Conservation (phyloP, 768 basidiomycete genomes). For the Peribolospora kevripleyi region DNA sequence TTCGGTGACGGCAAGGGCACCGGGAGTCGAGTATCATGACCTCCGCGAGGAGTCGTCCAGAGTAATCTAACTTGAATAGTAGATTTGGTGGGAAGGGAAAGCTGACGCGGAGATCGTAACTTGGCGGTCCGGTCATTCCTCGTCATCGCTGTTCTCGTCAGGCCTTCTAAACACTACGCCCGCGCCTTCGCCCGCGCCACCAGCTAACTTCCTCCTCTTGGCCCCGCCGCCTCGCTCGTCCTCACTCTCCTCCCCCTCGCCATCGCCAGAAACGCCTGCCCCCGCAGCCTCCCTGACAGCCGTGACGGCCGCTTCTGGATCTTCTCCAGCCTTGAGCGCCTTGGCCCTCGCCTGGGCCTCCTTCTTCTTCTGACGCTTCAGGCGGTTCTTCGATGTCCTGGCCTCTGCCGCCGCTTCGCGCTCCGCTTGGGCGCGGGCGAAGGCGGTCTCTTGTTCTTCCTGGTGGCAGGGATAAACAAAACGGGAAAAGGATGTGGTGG, state of each 20-base stretch:
- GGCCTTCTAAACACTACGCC: background rate
- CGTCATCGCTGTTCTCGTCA: conserved; percentile 5
- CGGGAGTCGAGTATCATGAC: no score
- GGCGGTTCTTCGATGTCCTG: conserved; percentile 86
- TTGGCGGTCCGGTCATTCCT: background rate
- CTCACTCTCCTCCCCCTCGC: background rate
- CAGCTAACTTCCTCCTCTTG: conserved; percentile 5
- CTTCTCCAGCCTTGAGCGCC: background rate
- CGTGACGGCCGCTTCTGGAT: background rate
- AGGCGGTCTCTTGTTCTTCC: conserved; percentile 31
- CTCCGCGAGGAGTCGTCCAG: no score
- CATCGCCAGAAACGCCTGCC: background rate
- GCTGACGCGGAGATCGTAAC: no score
- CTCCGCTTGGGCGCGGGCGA: conserved; percentile 8
- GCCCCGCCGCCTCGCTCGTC: background rate
- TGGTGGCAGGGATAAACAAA: conserved; percentile 16
- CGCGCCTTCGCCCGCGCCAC: background rate
- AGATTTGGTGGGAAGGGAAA: no score
- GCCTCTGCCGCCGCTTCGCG: conserved; percentile 47
- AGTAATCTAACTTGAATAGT: no score
- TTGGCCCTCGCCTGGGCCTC: conserved; percentile 29
- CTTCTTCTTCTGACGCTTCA: conserved; percentile 83
- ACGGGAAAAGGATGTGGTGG: background rate
- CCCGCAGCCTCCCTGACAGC: background rate
- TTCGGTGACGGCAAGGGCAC: no score